Conservation (phyloP, 768 basidiomycete genomes). For the Udeniomyces megalosporus region DNA sequence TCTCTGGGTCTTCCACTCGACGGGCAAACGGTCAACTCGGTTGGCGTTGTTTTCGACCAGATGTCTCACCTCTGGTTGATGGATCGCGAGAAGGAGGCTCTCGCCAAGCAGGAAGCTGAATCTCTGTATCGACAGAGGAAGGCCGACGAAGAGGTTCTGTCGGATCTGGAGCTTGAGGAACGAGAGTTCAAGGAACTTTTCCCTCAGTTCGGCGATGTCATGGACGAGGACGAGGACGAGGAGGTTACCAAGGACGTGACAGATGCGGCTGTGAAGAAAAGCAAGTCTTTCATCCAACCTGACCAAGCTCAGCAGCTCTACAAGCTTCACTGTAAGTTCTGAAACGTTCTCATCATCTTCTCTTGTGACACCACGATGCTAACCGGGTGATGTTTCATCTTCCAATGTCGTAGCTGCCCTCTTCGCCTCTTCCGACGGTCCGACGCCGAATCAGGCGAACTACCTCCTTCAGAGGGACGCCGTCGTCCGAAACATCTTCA, state of each 20-base stretch:
- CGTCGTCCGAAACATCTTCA: conserved; percentile 10
- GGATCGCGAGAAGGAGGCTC: conserved; percentile 53
- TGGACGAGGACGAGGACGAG: conserved; percentile 13
- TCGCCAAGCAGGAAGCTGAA: conserved; percentile 45
- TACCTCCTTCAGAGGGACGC: conserved; percentile 7
- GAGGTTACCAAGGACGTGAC: background rate
- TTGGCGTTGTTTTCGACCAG: conserved; percentile 50
- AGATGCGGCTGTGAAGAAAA: background rate
- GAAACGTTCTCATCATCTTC: background rate
- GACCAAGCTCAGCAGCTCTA: conserved; percentile 16
- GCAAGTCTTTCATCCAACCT: conserved; percentile 6
- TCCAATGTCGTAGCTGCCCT: background rate
- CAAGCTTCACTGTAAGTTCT: conserved; percentile 12
- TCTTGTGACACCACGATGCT: background rate
- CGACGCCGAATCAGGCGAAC: background rate
- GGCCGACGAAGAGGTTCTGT: conserved; percentile 39
- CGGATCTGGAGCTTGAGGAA: conserved; percentile 64
- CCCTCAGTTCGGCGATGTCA: conserved; percentile 56
- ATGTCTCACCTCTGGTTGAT: conserved; percentile 66
- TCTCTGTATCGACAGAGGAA: conserved; percentile 60
- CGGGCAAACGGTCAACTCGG: conserved; percentile 22
- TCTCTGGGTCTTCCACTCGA: conserved; percentile 32
- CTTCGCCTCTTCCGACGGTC: background rate
- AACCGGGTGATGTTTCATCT: background rate
- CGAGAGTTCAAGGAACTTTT: conserved; percentile 70